These are phyloP conservation scores for Neoascochyta sp. DNA, from an alignment of 2,329 filamentous ascomycete species.

Conservation along the genomic window DNA sequence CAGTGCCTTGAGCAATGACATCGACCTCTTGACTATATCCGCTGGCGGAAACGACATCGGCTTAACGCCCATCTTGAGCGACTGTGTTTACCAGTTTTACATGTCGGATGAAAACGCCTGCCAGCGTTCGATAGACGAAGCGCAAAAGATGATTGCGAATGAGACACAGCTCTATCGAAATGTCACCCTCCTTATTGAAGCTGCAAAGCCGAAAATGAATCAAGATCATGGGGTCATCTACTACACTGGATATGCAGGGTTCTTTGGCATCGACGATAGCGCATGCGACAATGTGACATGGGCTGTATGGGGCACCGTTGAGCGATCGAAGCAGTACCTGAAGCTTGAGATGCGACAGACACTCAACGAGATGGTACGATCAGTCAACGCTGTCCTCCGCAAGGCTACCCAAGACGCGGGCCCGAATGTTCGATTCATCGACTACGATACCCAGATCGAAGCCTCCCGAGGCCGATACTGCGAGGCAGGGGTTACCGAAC, in stretches of 20 bases:
- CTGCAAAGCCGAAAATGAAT: slow-evolving; percentile 21
- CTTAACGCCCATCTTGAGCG: slow-evolving; percentile 24
- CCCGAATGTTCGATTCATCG: slow-evolving; percentile 19
- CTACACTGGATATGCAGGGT: slow-evolving; percentile 29
- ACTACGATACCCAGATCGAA: slow-evolving; percentile 20
- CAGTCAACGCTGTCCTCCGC: slow-evolving; percentile 21
- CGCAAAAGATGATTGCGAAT: slow-evolving; percentile 12
- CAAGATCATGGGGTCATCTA: slow-evolving; percentile 22
- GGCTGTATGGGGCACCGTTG: slow-evolving; percentile 25
- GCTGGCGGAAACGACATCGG: slow-evolving; percentile 34
- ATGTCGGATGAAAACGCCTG: slow-evolving; percentile 22
- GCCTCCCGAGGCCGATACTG: slow-evolving; percentile 22
- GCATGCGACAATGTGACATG: slow-evolving; percentile 30
- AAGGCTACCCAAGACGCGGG: slow-evolving; percentile 14
- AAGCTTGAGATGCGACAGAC: slow-evolving; percentile 17
- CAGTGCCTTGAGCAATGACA: slow-evolving; percentile 10
- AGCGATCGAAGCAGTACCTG: slow-evolving; percentile 24
- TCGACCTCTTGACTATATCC: slow-evolving; percentile 30
- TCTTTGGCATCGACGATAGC: slow-evolving; percentile 25
- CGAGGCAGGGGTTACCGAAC: slow-evolving; percentile 24
- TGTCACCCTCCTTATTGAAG: slow-evolving; percentile 16
- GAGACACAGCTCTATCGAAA: slow-evolving; percentile 18
- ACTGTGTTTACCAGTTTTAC: slow-evolving; percentile 33
- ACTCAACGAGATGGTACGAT: slow-evolving; percentile 26
- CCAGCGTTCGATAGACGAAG: slow-evolving; percentile 18